Conservation (phyloP, 2,329 filamentous ascomycete genomes). For the Diaporthe sp. region DNA sequence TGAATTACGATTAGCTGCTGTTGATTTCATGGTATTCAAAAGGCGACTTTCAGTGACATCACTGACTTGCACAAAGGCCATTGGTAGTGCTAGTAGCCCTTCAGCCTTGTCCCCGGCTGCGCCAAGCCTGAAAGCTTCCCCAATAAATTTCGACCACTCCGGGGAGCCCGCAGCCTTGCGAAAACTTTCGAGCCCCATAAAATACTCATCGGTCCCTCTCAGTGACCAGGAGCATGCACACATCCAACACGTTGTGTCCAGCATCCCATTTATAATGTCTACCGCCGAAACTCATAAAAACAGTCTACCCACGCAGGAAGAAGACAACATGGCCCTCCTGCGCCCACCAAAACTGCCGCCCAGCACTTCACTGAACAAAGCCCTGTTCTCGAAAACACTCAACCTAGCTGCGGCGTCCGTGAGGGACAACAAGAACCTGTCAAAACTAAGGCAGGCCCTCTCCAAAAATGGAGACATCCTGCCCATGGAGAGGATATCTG, state of each 20-base stretch:
- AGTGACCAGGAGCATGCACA: slow-evolving; percentile 14
- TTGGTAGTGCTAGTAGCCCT: slow-evolving; percentile 14
- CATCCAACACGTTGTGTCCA: not conserved
- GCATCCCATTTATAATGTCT: slow-evolving; percentile 26
- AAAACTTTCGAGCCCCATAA: slow-evolving; percentile 36
- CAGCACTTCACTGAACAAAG: slow-evolving; percentile 84
- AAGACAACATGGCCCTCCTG: slow-evolving; percentile 69
- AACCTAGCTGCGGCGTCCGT: slow-evolving; percentile 84
- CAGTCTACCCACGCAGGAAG: slow-evolving; percentile 4
- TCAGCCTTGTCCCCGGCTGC: slow-evolving; percentile 39
- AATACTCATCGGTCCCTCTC: not conserved
- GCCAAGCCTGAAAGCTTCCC: slow-evolving; percentile 32
- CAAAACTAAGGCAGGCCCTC: slow-evolving; percentile 77
- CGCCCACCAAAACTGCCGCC: slow-evolving; percentile 84
- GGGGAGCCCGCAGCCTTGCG: slow-evolving; percentile 36
- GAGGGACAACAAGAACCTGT: slow-evolving; percentile 80
- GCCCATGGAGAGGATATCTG: slow-evolving; percentile 71
- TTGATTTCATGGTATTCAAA: not conserved
- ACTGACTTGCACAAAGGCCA: slow-evolving; percentile 11
- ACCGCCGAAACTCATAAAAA: not conserved
- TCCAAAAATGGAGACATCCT: slow-evolving; percentile 77
- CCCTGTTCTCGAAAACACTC: slow-evolving; percentile 84
- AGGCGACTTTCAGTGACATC: slow-evolving; percentile 36
- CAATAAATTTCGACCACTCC: slow-evolving; percentile 6
- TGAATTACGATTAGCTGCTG: not conserved